These are phyloP conservation scores for Trichoderma virens DNA, from an alignment of 495 filamentous ascomycete genomes.

Conservation along the genomic window DNA sequence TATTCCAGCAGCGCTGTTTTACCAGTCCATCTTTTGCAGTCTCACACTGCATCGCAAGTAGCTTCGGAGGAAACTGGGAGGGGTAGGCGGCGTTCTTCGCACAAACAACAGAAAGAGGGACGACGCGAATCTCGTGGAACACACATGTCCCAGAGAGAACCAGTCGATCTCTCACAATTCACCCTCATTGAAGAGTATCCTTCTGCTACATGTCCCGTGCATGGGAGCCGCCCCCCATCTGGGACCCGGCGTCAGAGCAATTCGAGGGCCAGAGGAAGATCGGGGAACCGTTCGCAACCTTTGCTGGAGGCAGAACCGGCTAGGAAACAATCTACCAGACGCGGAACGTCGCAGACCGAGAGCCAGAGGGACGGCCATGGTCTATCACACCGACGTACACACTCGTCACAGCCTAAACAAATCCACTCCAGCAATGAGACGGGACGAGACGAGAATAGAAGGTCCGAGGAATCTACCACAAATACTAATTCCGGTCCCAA, in stretches of 20 bases:
- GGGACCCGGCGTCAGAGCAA: not conserved
- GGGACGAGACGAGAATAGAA: not conserved
- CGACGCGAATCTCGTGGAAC: not conserved
- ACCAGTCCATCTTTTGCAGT: not conserved
- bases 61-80: not conserved
- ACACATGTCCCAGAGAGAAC: not conserved
- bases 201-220: slow-evolving; percentile 3
- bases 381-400: not conserved
- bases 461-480: not conserved
- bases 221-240: not conserved
- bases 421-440: not conserved
- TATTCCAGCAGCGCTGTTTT: not conserved
- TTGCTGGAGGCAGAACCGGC: not conserved
- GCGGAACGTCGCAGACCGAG: not conserved
- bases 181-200: slow-evolving; percentile 8
- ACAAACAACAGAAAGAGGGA: not conserved
- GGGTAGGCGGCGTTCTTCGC: not conserved
- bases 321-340: not conserved
- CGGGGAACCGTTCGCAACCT: not conserved
- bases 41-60: not conserved
- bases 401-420: not conserved
- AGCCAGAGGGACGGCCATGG: not conserved
- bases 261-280: not conserved
- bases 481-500: not conserved
- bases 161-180: slow-evolving; percentile 4